These are phyloP conservation scores for Penicillium sp. DNA, from an alignment of 2,329 filamentous ascomycete species.

Conservation along the genomic window DNA sequence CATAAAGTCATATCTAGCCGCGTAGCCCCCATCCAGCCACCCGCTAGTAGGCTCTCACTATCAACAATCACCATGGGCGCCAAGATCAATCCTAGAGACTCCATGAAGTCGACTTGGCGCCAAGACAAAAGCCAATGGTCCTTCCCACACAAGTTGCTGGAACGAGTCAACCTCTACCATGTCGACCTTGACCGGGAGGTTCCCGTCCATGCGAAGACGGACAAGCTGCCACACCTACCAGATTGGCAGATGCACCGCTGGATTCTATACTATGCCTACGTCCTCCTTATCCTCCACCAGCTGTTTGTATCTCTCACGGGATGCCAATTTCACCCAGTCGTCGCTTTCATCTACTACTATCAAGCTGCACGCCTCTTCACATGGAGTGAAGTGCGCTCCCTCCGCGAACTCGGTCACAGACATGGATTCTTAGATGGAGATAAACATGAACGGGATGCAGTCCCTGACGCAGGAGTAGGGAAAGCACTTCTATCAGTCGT, in stretches of 20 bases:
- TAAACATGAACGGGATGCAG: slow-evolving; percentile 33
- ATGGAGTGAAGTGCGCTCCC: slow-evolving; percentile 35
- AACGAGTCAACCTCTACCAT: slow-evolving; percentile 25
- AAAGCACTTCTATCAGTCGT: slow-evolving; percentile 27
- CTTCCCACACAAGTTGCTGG: slow-evolving; percentile 23
- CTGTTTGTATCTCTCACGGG: slow-evolving; percentile 29
- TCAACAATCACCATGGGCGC: neutral
- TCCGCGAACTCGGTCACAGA: slow-evolving; percentile 20
- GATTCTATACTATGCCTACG: slow-evolving; percentile 40
- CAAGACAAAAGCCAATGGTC: slow-evolving; percentile 25
- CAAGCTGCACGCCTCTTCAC: slow-evolving; percentile 14
- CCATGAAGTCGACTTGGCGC: slow-evolving; percentile 33
- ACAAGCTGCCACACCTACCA: slow-evolving; percentile 42
- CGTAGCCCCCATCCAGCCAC: neutral
- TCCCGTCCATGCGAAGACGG: slow-evolving; percentile 43
- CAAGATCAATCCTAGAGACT: slow-evolving; percentile 22
- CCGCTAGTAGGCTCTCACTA: neutral
- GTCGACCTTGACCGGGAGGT: slow-evolving; percentile 23
- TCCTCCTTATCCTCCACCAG: slow-evolving; percentile 43
- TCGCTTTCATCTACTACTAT: slow-evolving; percentile 40
- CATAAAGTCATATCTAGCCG: neutral
- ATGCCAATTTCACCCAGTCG: slow-evolving; percentile 28
- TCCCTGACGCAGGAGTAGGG: slow-evolving; percentile 41
- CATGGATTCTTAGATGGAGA: slow-evolving; percentile 23
- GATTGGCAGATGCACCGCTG: slow-evolving; percentile 39